Evolutionary conservation across 177 flowering plant species (phyloP).

Genomic region (Vitis hybrid): DNA sequence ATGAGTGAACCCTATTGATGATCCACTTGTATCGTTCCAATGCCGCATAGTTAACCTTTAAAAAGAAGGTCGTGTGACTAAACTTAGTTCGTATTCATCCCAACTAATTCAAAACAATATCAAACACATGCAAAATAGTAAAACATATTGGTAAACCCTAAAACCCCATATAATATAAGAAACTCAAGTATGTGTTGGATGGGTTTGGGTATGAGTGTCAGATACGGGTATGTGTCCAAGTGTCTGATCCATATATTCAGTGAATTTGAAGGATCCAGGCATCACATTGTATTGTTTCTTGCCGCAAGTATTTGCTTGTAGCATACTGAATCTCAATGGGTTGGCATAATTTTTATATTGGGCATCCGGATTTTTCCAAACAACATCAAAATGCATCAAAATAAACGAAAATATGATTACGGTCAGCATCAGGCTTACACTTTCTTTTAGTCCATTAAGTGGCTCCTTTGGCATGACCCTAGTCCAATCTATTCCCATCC

Average conservation of each 20-base stretch:
- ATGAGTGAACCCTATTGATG: conserved; percentile 69
- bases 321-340: no score
- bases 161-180: no score
- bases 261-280: no score
- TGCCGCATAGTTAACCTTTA: conserved; percentile 90
- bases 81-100: background rate
- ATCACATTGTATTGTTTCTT: no score
- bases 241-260: no score
- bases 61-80: conserved; percentile 3
- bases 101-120: background rate
- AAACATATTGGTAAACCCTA: no score
- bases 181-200: no score
- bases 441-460: conserved; percentile 50
- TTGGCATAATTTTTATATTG: no score
- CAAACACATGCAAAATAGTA: background rate
- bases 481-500: conserved; percentile 98
- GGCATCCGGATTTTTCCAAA: background rate
- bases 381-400: conserved; percentile 1
- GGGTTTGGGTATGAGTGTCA: no score
- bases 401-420: background rate
- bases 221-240: no score
- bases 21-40: conserved; percentile 93
- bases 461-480: conserved; percentile 92
- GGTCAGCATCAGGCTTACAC: conserved; percentile 43
- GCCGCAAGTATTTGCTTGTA: no score